Evolutionary conservation across 352 stramenopile genomes (phyloP).

Genomic region (Thalassiosira livingstoniorum): DNA sequence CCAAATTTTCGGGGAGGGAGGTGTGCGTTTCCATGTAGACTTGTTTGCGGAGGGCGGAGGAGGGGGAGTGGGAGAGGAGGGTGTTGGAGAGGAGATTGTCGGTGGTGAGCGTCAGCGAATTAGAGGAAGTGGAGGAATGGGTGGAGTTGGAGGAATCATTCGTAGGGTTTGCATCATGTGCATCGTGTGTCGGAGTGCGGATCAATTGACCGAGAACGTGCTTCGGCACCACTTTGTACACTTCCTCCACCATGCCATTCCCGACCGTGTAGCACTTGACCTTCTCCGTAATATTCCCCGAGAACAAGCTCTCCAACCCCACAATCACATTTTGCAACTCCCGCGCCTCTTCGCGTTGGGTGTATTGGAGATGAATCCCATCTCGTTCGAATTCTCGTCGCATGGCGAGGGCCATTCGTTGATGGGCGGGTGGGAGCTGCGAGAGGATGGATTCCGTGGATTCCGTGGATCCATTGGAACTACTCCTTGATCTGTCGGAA

Average conservation of each 20-base stretch:
- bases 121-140: conserved; percentile 63
- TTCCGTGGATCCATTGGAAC: neutral
- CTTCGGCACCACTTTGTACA: conserved; percentile 62
- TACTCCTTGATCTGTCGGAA: neutral
- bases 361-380: conserved; percentile 91
- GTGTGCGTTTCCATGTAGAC: conserved; percentile 92
- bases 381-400: conserved; percentile 94
- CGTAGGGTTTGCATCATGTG: too few relatives aligned
- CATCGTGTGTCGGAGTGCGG: conserved; percentile 73
- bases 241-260: conserved; percentile 43
- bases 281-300: conserved; percentile 85
- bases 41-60: conserved; percentile 87
- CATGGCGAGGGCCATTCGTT: conserved; percentile 90
- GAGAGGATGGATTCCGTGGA: neutral
- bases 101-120: conserved; percentile 77
- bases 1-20: conserved; percentile 86
- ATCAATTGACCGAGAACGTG: conserved; percentile 72
- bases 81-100: conserved; percentile 91
- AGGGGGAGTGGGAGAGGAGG: conserved; percentile 91
- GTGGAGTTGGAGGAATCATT: neutral
- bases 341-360: conserved; percentile 88
- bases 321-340: conserved; percentile 90
- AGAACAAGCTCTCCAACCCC: conserved; percentile 89
- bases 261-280: conserved; percentile 64
- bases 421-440: conserved; percentile 88